These are phyloP conservation scores for Candida schatavii DNA, from an alignment of 805 yeast genomes.

Conservation along the genomic window DNA sequence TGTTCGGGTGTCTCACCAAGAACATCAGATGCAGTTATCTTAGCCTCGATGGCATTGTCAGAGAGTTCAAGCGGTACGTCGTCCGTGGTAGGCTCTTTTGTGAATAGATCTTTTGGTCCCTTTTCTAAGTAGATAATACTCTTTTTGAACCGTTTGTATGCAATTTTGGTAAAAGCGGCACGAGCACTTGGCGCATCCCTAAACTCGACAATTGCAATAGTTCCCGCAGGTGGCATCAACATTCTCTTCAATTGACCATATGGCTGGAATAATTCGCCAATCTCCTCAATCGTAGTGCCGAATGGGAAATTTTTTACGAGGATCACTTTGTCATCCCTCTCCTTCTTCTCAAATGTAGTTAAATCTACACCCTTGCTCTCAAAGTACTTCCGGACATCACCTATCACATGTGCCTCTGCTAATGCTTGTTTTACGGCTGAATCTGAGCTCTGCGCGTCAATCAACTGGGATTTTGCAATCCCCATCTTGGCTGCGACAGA, in stretches of 20 bases:
- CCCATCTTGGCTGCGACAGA: slow-evolving; percentile 87
- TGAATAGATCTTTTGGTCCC: slow-evolving; percentile 84
- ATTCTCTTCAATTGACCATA: slow-evolving; percentile 78
- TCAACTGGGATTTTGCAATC: slow-evolving; percentile 72
- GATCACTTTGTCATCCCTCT: slow-evolving; percentile 76
- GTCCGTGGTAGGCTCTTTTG: slow-evolving; percentile 47
- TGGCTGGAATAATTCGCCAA: slow-evolving; percentile 76
- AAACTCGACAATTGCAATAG: slow-evolving; percentile 91
- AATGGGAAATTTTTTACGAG: slow-evolving; percentile 88
- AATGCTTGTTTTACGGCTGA: slow-evolving; percentile 96
- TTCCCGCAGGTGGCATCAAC: slow-evolving; percentile 94
- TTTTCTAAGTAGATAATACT: slow-evolving; percentile 87
- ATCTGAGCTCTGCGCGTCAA: slow-evolving; percentile 81
- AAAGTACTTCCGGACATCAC: slow-evolving; percentile 84
- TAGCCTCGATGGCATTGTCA: slow-evolving; percentile 39
- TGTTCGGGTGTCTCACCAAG: too few species aligned
- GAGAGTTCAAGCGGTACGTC: slow-evolving; percentile 24
- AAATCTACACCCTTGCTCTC: slow-evolving; percentile 84
- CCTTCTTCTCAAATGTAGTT: slow-evolving; percentile 59
- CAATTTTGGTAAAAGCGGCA: slow-evolving; percentile 81
- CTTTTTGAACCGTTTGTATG: slow-evolving; percentile 85
- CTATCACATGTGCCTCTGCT: slow-evolving; percentile 95
- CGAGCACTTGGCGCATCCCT: slow-evolving; percentile 81
- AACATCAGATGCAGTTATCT: slow-evolving; percentile 43
- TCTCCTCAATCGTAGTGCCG: slow-evolving; percentile 77